Evolutionary conservation across 345 rosid genomes (phyloP).

Genomic region (Eucalyptus caleyi): DNA sequence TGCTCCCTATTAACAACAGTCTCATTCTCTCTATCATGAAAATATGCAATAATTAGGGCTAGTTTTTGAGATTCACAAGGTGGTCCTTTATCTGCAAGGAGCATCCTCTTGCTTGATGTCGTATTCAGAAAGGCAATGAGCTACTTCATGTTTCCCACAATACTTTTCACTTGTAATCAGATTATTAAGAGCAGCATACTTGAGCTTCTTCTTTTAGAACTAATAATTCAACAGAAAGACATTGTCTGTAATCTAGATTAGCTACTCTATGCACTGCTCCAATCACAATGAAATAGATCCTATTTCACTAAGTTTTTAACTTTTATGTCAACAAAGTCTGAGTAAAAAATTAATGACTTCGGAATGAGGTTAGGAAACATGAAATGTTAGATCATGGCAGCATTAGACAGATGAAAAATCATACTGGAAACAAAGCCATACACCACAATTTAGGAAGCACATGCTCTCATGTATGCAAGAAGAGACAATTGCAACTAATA

Average conservation of each 20-base stretch:
- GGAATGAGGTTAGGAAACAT: neutral
- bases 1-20: neutral
- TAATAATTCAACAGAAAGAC: neutral
- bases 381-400: neutral
- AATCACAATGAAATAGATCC: neutral
- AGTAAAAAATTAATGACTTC: neutral
- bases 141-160: neutral
- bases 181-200: neutral
- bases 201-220: neutral
- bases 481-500: neutral
- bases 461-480: neutral
- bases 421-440: neutral
- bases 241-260: neutral
- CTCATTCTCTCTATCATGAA: neutral
- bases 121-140: neutral
- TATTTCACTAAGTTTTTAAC: neutral
- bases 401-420: neutral
- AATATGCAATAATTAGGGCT: neutral
- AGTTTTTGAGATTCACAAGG: neutral
- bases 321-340: neutral
- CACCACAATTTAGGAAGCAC: neutral
- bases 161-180: neutral
- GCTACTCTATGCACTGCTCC: neutral
- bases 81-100: neutral
- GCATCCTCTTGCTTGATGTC: neutral